Evolutionary conservation across 495 filamentous ascomycete genomes (phyloP), one percentile per base, ranked within the genome.

Genomic region (Cairneyella variabilis): DNA sequence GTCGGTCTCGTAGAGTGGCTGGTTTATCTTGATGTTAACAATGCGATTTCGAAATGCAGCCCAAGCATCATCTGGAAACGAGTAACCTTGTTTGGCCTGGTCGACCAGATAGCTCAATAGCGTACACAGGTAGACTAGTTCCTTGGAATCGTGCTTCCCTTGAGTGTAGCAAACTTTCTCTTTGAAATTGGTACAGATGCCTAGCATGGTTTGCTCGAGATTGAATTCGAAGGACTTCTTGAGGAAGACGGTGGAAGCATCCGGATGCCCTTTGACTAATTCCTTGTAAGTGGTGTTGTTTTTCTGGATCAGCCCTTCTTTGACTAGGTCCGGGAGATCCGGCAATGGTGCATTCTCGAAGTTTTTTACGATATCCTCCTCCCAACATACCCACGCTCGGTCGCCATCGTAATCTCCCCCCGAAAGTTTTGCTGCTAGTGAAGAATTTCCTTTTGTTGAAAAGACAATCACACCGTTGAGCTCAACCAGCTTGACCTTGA

Each of bases 391-490:
- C 91, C 90, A 93, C 0, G 83, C 88, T 36, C 76, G 85, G 58
- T 98, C 93, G 0, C 93, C 93, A 54, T 97, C 92, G 64, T 97
- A 97, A 67, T 98, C 93, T 8, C 93, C 93, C 12, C 92, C 93
- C 3, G 90, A 93, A 0, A 97, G 74, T 66, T 89, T 88, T 27
- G 83, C 79, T 0, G 91, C 93, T 0, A 95, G 76, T 0, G 57
- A 60, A 0, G 90, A 80, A 18, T 76, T 75, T 0, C 93, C 91
- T 58, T 78, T 79, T 0, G 76, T 76, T 0, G 93, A 76, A 60
- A 98, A 97, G 1, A 97, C 80, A 52, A 96, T 85, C 5, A 97
- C 87, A 64, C 97, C 89, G 54, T 86, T 83, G 17, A 96, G 75
- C n/a, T 83, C 77, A 3, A 81, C 76, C 0, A 98, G 76, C 54